Conservation (phyloP, 2,329 filamentous ascomycete species). For the Hypocreales sp. region DNA sequence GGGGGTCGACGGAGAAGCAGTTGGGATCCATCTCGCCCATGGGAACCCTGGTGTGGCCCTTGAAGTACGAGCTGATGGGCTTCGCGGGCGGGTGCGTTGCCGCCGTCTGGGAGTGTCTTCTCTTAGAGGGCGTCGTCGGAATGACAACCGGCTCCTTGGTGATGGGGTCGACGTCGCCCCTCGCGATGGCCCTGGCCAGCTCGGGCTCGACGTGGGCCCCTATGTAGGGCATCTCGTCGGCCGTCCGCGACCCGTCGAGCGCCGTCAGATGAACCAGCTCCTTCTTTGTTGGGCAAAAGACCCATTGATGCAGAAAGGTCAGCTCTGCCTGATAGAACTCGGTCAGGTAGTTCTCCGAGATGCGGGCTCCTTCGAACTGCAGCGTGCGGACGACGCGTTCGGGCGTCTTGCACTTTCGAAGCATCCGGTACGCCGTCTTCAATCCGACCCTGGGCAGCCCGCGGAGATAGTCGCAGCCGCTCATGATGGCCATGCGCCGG, state of each 20-base stretch:
- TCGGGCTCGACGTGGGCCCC: conserved; percentile 55
- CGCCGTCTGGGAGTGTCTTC: conserved; percentile 22
- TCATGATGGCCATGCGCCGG: conserved; percentile 87
- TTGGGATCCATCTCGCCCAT: conserved; percentile 49
- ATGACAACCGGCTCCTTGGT: conserved; percentile 55
- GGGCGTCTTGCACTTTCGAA: conserved; percentile 78
- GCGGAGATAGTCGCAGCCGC: conserved; percentile 89
- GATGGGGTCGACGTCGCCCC: conserved; percentile 75
- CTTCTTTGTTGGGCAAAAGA: conserved; percentile 65
- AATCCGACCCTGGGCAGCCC: conserved; percentile 75
- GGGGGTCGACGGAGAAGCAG: conserved; percentile 37
- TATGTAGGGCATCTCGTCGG: conserved; percentile 66
- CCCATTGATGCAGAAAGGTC: conserved; percentile 88
- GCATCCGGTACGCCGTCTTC: conserved; percentile 82
- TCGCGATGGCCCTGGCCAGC: conserved; percentile 58
- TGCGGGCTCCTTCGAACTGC: conserved; percentile 77
- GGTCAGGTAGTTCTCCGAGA: conserved; percentile 69
- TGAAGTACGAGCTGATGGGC: conserved; percentile 40
- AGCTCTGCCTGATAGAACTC: conserved; percentile 75
- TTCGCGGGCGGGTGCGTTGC: conserved; percentile 20
- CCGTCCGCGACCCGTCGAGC: conserved; percentile 44
- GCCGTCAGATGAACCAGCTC: conserved; percentile 62
- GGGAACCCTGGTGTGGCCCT: conserved; percentile 32
- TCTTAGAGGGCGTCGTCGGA: conserved; percentile 23
- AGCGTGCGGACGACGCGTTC: conserved; percentile 71